Base-by-base conservation (phyloP, 73 alveolate genomes). In the Tetrahymena borealis region DNA sequence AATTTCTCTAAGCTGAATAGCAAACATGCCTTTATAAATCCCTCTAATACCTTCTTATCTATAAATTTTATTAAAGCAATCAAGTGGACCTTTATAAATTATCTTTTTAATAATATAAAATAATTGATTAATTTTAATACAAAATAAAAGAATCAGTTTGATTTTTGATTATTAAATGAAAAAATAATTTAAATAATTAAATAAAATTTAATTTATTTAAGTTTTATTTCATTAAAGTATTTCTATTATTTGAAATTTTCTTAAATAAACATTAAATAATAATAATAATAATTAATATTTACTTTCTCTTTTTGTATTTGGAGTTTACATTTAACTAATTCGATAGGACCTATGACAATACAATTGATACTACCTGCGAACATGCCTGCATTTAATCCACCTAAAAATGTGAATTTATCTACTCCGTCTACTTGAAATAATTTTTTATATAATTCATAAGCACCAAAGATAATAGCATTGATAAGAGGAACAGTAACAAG, bases 291-390 rank as follows among this genome's bases (percentile, higher is more conserved):
- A n/a, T n/a, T n/a, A n/a, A n/a, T n/a, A n/a, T n/a, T 60, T 60
- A 60, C 85, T 41, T 40, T 93, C 20, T 95, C 96, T 39, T 60
- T 91, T 39, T 95, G 85, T 85, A 94, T 94, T 41, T 95, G 60
- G 15, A 95, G 94, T 91, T 96, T 95, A 78, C 96, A 94, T 91
- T 95, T 95, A 11, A 92, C 94, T n/a, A 95, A 42, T 36, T 95
- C 97, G 37, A 95, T 94, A 4, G 97, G 96, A 7, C 96, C 77
- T n/a, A 91, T 33, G 1, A 93, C 92, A 36, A 40, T 91, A 39
- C 91, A 28, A 78, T 91, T 94, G 90, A 24, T 94, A 41, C 91
- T 78, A 36, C 95, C 94, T 13, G 96, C 96, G 39, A 94, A 90
- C 31, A 92, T 91, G 5, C 96, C 97, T 39, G 95, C 96, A 38